phyloP scores from a whole-genome alignment of 345 rosid species.

The Barbarea vulgaris region DNA sequence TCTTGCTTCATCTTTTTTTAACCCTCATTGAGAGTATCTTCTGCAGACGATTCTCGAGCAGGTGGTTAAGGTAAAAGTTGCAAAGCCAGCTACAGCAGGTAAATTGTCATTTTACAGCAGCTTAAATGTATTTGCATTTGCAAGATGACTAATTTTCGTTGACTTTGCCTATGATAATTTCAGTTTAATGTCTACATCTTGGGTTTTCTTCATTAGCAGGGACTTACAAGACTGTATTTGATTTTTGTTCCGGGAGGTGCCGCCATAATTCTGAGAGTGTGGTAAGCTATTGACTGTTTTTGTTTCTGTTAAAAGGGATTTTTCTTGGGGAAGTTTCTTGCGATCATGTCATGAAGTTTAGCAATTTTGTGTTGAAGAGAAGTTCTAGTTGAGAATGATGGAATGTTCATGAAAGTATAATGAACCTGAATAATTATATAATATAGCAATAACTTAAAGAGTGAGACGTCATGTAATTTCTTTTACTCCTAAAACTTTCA shows the following conservation, averaged over 20 bases:
- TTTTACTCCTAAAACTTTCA: constrained; percentile 36
- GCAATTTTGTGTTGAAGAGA: background rate
- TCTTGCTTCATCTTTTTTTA: constrained; percentile 22
- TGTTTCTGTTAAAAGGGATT: background rate
- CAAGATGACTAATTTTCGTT: no score
- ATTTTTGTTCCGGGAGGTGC: constrained; percentile 93
- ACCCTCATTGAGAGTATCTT: constrained; percentile 29
- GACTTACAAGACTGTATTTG: constrained; percentile 71
- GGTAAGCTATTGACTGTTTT: constrained; percentile 50
- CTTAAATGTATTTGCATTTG: constrained; percentile 15
- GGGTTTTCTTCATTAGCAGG: constrained; percentile 53
- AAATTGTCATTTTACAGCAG: constrained; percentile 7
- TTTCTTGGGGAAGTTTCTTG: background rate
- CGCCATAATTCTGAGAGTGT: constrained; percentile 95
- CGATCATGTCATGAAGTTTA: background rate
- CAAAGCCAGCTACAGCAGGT: constrained; percentile 92
- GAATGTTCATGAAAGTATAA: constrained; percentile 9
- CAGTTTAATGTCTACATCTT: no score
- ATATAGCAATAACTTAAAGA: background rate
- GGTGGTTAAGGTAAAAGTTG: constrained; percentile 62
- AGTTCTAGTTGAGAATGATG: background rate
- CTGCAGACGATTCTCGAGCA: constrained; percentile 65
- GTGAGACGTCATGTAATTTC: background rate
- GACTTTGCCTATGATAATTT: no score
- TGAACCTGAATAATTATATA: background rate